Evolutionary conservation across 139 green algal genomes (phyloP).

Genomic region (Chlorokybus atmophyticus): DNA sequence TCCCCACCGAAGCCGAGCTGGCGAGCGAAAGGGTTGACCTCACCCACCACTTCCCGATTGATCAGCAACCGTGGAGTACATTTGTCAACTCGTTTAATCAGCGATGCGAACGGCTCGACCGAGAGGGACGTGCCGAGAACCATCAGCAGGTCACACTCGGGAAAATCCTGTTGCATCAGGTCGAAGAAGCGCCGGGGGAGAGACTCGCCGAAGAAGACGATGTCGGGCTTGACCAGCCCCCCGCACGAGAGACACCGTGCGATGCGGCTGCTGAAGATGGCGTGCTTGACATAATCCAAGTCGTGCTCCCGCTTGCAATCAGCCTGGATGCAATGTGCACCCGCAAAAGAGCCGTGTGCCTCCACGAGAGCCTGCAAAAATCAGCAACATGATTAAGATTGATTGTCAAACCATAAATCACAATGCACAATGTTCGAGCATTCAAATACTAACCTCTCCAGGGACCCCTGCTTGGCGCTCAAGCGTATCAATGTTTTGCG

Average conservation of each 20-base stretch:
- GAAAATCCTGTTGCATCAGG: conserved; percentile 21
- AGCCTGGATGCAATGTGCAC: conserved; percentile 33
- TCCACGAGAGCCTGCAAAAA: conserved; percentile 56
- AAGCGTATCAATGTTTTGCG: conserved; percentile 55
- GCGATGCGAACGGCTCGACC: conserved; percentile 51
- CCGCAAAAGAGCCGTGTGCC: conserved; percentile 80
- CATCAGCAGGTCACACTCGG: conserved; percentile 61
- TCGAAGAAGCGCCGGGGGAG: conserved; percentile 55
- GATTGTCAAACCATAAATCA: too few relatives aligned
- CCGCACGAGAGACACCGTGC: not conserved
- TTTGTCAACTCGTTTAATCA: conserved; percentile 28
- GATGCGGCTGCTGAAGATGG: not conserved
- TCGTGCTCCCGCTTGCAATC: not conserved
- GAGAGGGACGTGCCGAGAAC: conserved; percentile 64
- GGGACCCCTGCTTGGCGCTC: conserved; percentile 41
- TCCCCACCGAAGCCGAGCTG: not conserved
- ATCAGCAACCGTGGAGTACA: conserved; percentile 52
- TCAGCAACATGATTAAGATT: too few relatives aligned
- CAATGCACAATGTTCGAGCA: too few relatives aligned
- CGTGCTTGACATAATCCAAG: not conserved
- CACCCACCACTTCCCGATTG: conserved; percentile 57
- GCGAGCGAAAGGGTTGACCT: conserved; percentile 6
- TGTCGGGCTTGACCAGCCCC: not conserved
- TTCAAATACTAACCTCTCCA: too few relatives aligned
- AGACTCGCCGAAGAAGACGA: conserved; percentile 71